Percentiles rank a stretch among this genome's conserved stretches.
Evolutionary conservation across 768 basidiomycete genomes (phyloP).

Genomic region (Lyophyllum atratum): DNA sequence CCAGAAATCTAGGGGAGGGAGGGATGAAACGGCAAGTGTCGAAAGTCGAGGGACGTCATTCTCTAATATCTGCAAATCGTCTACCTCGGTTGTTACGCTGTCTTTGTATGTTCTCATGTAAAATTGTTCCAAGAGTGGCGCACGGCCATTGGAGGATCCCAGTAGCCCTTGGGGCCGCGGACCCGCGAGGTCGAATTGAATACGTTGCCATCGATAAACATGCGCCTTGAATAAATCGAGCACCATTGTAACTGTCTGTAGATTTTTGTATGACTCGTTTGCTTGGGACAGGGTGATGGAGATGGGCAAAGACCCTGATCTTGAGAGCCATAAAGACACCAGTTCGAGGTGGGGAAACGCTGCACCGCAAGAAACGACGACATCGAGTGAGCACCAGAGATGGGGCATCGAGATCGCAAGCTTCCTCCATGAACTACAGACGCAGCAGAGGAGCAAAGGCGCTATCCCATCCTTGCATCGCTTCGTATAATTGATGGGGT

Average conservation of each 20-base stretch:
- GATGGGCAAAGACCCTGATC: slow-evolving; percentile 34
- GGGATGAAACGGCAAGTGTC: slow-evolving; percentile 30
- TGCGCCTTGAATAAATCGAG: slow-evolving; percentile 32
- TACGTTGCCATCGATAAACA: slow-evolving; percentile 30
- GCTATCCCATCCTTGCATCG: slow-evolving; percentile 17
- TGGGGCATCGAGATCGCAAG: slow-evolving; percentile 36
- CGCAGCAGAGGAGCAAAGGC: slow-evolving; percentile 39
- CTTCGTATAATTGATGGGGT: slow-evolving; percentile 1
- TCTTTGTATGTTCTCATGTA: slow-evolving; percentile 28
- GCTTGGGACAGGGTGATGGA: slow-evolving; percentile 32
- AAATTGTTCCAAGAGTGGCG: slow-evolving; percentile 32
- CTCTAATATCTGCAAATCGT: slow-evolving; percentile 31
- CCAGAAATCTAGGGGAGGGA: slow-evolving; percentile 28
- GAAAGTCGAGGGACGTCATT: slow-evolving; percentile 27
- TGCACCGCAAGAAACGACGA: slow-evolving; percentile 29
- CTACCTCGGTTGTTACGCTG: slow-evolving; percentile 30
- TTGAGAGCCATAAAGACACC: slow-evolving; percentile 32
- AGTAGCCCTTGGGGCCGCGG: slow-evolving; percentile 26
- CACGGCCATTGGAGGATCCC: slow-evolving; percentile 21
- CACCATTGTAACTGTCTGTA: slow-evolving; percentile 26
- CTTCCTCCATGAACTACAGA: slow-evolving; percentile 44
- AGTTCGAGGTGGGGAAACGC: slow-evolving; percentile 30
- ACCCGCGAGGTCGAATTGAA: slow-evolving; percentile 33
- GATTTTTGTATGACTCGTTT: slow-evolving; percentile 32
- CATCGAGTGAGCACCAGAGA: slow-evolving; percentile 41